Base-by-base conservation (phyloP, 441 rosid species). In the Sinapis alba region DNA sequence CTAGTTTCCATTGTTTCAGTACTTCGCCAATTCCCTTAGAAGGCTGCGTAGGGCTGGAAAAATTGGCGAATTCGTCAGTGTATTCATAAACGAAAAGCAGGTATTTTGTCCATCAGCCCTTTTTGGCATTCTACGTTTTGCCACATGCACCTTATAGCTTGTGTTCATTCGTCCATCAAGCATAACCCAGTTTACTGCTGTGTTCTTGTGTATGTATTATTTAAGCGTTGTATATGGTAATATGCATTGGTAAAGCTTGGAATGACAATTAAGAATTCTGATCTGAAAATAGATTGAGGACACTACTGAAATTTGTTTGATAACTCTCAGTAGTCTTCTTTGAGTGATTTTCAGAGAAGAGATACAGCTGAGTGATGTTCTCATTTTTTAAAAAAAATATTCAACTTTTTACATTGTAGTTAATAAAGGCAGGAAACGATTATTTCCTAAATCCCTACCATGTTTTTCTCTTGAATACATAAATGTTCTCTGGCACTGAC, bases 71-170 rank as follows among this genome's bases (percentile, higher is more conserved):
- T 96, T 96, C 81, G 94, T 96, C 41, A 87, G 91, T 63, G 83
- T 96, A 74, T 96, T 89, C 83, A 88, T 89, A 60, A 90, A 96
- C 72, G 98, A 89, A 84, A 96, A 93, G 84, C 99, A 96, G 97
- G 99, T 96, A 84, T 63, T 7, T 75, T 76, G 26, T 81, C 71
- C 45, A 77, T 45, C 36, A 62, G 16, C 34, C 30, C 56, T 50
- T 69, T 27, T 32, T 3, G 24, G 75, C 34, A 34, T 8, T 20
- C 27, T 62, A 27, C 28, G 68, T 61, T 20, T 60, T 50, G 18
- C 28, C 61, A 4, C 6, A 23, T 27, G 51, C 63, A 50, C 64
- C 47, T 32, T 36, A 38, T 68, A 61, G 61, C 62, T 67, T 73
- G 54, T 72, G 56, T 36, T 43, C 24, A 24, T 62, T 73, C 16